These are phyloP conservation scores for Neofusicoccum kwambonambiense DNA, from an alignment of 2,329 filamentous ascomycete genomes.

Conservation along the genomic window DNA sequence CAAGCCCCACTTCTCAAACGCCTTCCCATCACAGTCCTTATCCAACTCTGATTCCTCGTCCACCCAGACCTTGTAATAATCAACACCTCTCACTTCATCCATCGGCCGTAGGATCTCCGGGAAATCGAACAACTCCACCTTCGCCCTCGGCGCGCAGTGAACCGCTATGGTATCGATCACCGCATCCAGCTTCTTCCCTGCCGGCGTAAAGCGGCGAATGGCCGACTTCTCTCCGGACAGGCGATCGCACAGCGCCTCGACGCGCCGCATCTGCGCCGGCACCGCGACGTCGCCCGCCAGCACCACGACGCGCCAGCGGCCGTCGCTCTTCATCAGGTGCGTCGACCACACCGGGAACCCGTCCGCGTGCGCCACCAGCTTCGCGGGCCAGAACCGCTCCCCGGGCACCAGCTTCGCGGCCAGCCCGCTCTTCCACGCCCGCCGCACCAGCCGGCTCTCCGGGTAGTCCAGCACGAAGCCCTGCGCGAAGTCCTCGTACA, in stretches of 20 bases:
- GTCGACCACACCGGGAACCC: constrained; percentile 42
- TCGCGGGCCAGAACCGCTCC: background rate
- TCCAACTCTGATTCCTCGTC: constrained; percentile 1
- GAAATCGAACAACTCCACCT: background rate
- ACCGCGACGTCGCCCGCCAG: constrained; percentile 60
- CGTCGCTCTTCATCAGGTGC: constrained; percentile 55
- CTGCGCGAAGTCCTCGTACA: constrained; percentile 56
- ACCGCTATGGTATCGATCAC: background rate
- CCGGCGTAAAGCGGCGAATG: background rate
- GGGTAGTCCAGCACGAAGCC: constrained; percentile 60
- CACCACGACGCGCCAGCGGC: constrained; percentile 58
- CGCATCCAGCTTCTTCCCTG: background rate
- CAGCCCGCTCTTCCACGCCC: background rate
- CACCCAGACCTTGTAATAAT: background rate
- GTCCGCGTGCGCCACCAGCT: background rate
- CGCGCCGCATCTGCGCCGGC: constrained; percentile 42
- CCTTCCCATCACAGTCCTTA: background rate
- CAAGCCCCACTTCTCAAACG: background rate
- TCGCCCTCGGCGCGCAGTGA: background rate
- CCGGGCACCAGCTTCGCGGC: background rate
- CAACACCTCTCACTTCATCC: background rate
- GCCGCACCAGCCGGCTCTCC: constrained; percentile 52
- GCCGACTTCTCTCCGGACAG: too few relatives aligned
- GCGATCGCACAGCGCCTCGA: constrained; percentile 30
- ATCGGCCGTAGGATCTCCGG: background rate